A percentile compares a stretch with the other conserved stretches of the same genome.
phyloP scores from a whole-genome alignment of 176 grass and related monocot species.

The Oryza glumipatula region DNA sequence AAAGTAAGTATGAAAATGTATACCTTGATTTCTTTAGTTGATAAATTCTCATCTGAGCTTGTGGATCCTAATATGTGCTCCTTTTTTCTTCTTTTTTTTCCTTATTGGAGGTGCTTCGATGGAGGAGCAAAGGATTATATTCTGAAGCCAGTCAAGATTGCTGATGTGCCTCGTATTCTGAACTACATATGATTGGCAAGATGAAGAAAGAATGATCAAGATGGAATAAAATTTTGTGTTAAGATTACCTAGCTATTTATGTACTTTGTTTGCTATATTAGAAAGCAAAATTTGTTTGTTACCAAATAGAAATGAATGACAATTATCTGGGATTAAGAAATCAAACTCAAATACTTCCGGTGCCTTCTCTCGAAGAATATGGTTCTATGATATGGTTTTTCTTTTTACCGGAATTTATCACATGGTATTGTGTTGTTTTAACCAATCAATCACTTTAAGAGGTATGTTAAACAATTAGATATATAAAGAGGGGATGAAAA shows the following conservation, averaged over 20 bases:
- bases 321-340: not conserved
- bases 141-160: not conserved
- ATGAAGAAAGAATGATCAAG: not conserved
- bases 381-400: not conserved
- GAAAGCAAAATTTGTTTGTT: not conserved
- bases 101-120: not conserved
- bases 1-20: not conserved
- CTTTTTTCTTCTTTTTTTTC: not conserved
- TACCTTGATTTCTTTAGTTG: not conserved
- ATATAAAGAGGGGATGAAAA: not conserved
- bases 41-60: not conserved
- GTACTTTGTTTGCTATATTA: not conserved
- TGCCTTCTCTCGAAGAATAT: not conserved
- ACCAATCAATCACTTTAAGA: not conserved
- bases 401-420: not conserved
- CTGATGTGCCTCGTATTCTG: constrained; percentile 11
- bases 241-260: not conserved
- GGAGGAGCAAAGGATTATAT: constrained; percentile 24
- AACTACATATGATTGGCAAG: not conserved
- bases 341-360: not conserved
- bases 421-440: not conserved
- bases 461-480: not conserved
- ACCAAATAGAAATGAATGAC: not conserved
- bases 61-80: not conserved
- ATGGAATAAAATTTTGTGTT: not conserved